phyloP scores from a whole-genome alignment of 495 filamentous ascomycete genomes.

The Hyaloscypha variabilis region DNA sequence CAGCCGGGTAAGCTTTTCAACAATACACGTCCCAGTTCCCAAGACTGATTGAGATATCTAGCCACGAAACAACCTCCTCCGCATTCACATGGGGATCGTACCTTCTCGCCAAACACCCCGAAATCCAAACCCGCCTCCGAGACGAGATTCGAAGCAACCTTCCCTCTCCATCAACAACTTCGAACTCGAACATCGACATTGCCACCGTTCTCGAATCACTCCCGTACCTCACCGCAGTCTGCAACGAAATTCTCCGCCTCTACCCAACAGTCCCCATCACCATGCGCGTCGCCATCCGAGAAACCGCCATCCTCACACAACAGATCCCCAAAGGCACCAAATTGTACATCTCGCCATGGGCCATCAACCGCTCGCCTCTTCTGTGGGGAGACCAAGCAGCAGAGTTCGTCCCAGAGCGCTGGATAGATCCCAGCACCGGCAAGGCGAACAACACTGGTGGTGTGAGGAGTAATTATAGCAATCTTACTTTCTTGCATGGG shows the following conservation, averaged over 20 bases:
- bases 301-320: constrained; percentile 57
- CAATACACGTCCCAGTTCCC: neutral
- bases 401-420: constrained; percentile 36
- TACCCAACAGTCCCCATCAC: constrained; percentile 51
- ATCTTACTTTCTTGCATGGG: constrained; percentile 50
- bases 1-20: constrained; percentile 57
- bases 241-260: constrained; percentile 38
- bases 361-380: constrained; percentile 47
- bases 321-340: constrained; percentile 51
- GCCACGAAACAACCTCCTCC: constrained; percentile 75
- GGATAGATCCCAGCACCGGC: constrained; percentile 25
- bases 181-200: constrained; percentile 47
- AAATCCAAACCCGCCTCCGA: constrained; percentile 51
- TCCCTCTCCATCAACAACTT: constrained; percentile 49
- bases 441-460: constrained; percentile 31
- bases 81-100: constrained; percentile 59
- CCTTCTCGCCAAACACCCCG: constrained; percentile 47
- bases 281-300: constrained; percentile 55
- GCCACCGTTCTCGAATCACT: constrained; percentile 28
- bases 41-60: neutral
- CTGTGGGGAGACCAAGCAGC: constrained; percentile 38
- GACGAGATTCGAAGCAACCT: constrained; percentile 61
- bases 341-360: constrained; percentile 49
- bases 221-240: constrained; percentile 45
- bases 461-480: constrained; percentile 43